Evolutionary conservation across 176 grass and related monocot species (phyloP).

Genomic region (Eleusine indica): DNA sequence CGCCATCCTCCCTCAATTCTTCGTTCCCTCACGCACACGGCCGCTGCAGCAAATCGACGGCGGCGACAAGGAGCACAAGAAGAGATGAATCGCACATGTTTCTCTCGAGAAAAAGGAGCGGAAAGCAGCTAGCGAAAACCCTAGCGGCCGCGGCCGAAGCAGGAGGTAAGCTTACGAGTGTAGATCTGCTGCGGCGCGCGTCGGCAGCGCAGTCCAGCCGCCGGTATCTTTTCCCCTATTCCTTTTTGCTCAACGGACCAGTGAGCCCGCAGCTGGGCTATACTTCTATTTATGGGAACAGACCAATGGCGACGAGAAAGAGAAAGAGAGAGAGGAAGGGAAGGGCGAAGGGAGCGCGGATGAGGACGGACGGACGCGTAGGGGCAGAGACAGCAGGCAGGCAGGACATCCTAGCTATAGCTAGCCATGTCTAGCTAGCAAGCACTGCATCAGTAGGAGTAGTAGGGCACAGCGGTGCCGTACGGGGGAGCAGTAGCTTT

Average conservation of each 20-base stretch:
- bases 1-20: constrained; percentile 17
- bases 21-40: neutral
- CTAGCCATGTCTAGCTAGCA: neutral
- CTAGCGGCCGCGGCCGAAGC: constrained; percentile 14
- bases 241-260: constrained; percentile 44
- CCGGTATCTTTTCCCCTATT: neutral
- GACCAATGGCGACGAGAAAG: neutral
- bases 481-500: constrained; percentile 16
- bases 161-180: constrained; percentile 32
- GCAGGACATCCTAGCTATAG: neutral
- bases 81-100: constrained; percentile 1
- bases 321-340: no score
- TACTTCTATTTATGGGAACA: constrained; percentile 47
- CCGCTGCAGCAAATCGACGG: neutral
- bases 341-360: neutral
- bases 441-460: neutral
- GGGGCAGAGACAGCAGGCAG: neutral
- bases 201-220: neutral
- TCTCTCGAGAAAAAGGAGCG: neutral
- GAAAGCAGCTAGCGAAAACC: constrained; percentile 10
- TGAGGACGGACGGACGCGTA: neutral
- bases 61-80: neutral
- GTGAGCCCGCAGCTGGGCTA: constrained; percentile 15
- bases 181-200: constrained; percentile 47
- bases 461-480: constrained; percentile 1